Conservation (phyloP, 495 filamentous ascomycete genomes). For the Melanomma pulvis-pyrius region DNA sequence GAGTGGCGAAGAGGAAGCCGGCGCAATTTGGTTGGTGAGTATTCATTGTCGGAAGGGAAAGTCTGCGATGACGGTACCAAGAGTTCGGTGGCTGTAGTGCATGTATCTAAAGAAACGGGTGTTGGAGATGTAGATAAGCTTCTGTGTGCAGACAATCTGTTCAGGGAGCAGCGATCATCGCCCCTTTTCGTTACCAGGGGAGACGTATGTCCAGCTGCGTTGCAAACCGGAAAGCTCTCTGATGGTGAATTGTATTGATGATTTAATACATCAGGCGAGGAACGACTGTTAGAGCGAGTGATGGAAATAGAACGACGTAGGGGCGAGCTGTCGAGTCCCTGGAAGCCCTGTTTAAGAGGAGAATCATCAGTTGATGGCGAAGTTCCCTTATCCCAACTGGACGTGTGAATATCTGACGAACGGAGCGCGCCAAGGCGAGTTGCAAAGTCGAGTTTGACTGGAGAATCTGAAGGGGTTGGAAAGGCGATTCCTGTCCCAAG, state of each 20-base stretch:
- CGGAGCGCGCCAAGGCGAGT: background rate
- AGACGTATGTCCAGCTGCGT: background rate
- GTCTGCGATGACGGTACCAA: background rate
- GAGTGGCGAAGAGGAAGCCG: slow-evolving; percentile 21
- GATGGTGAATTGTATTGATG: background rate
- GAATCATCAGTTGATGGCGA: background rate
- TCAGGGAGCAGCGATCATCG: background rate
- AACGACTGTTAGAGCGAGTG: slow-evolving; percentile 9
- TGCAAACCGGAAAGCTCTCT: background rate
- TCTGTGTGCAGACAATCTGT: background rate
- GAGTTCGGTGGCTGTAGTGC: background rate
- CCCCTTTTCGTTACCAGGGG: background rate
- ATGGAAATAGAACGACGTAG: background rate
- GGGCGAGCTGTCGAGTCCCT: background rate
- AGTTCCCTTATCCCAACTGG: background rate
- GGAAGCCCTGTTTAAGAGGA: background rate
- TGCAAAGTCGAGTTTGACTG: slow-evolving; percentile 6
- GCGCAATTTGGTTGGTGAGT: background rate
- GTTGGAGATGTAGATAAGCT: background rate
- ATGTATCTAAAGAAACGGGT: background rate
- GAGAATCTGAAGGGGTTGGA: slow-evolving; percentile 21
- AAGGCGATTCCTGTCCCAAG: background rate
- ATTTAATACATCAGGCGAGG: background rate
- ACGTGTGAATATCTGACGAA: background rate
- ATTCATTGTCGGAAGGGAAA: background rate